phyloP scores from a whole-genome alignment of 2,329 filamentous ascomycete species.

The Neofusicoccum cordaticola region DNA sequence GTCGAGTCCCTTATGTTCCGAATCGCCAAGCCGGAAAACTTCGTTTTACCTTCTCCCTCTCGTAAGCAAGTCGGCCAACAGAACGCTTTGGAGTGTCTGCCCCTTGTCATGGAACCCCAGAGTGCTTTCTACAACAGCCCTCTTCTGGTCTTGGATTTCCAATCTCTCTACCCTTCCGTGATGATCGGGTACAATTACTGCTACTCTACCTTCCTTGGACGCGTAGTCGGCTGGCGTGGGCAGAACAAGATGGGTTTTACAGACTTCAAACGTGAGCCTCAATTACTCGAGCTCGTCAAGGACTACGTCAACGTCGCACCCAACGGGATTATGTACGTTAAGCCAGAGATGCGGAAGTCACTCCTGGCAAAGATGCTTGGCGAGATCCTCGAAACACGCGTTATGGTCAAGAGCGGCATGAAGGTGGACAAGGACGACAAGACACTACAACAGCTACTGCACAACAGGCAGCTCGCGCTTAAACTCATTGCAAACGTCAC shows the following conservation, averaged over 20 bases:
- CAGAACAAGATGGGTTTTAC: conserved; percentile 92
- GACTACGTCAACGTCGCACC: conserved; percentile 89
- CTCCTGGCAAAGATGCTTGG: conserved; percentile 93
- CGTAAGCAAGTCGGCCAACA: conserved; percentile 89
- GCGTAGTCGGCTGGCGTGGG: conserved; percentile 83
- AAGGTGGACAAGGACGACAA: conserved; percentile 88
- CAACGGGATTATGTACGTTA: conserved; percentile 95
- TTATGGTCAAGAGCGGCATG: conserved; percentile 99
- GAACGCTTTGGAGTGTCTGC: conserved; percentile 90
- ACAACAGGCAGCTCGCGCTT: conserved; percentile 89
- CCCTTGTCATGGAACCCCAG: conserved; percentile 95
- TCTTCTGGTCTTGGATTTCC: conserved; percentile 88
- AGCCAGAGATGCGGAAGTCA: conserved; percentile 80
- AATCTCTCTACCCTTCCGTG: conserved; percentile 91
- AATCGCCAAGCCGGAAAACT: conserved; percentile 95
- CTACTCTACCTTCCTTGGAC: conserved; percentile 92
- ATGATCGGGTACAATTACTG: conserved; percentile 99
- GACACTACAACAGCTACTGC: conserved; percentile 77
- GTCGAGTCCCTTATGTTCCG: conserved; percentile 98
- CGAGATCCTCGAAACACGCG: conserved; percentile 90
- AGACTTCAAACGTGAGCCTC: conserved; percentile 74
- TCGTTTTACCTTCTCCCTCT: conserved; percentile 83
- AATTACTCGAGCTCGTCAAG: conserved; percentile 72
- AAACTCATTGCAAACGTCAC: conserved; percentile 99
- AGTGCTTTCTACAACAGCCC: conserved; percentile 92